Evolutionary conservation across 805 yeast species (phyloP), one percentile per base, ranked within the genome.

Genomic region (Nakazawaea molendinolei): DNA sequence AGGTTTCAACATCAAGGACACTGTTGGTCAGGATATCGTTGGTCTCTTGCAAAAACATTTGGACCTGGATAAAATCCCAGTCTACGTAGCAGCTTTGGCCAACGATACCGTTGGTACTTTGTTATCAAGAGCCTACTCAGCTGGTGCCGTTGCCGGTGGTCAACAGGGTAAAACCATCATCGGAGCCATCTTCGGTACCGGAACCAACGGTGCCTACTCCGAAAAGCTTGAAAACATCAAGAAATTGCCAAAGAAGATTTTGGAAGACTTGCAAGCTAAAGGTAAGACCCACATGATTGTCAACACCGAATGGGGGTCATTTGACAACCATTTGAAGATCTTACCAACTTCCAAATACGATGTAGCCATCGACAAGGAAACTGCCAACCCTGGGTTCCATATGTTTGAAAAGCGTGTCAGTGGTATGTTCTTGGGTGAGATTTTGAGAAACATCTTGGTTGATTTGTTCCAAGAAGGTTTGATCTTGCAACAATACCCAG

Each of bases 281-380:
- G 79, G 76, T 23, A 67, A 70, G 35, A 65, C 68, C 3, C 76
- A 79, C 44, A 89, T 89, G 96, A 83, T 86, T 44, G 72, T 89
- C 49, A 89, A 89, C 63, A 89, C 96, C 31, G 98, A 92, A 61
- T 92, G 97, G 96, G 97, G 97, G 44, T 86, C 96, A 28, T 90
- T 89, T 51, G 97, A 90, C 60, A 90, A 90, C 53, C 79, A 75
- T 16, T 67, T 87, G 43, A 67, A 74, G 46, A 65, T 77, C 27
- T 66, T 90, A 44, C 97, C 97, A 42, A 71, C 66, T 33, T 84
- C 95, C 4, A 72, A 75, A 42, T 89, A 78, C 56, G 98, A 90
- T 62, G 58, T 63, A 33, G 65, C 61, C 19, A 76, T 90, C 45
- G 95, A 90, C 56, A 69, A 67, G 44, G 58, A 59, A 28, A 83